Evolutionary conservation across 169 alveolate species (phyloP), one percentile per base, ranked within the genome.

Genomic region (Plasmodium knowlesi): DNA sequence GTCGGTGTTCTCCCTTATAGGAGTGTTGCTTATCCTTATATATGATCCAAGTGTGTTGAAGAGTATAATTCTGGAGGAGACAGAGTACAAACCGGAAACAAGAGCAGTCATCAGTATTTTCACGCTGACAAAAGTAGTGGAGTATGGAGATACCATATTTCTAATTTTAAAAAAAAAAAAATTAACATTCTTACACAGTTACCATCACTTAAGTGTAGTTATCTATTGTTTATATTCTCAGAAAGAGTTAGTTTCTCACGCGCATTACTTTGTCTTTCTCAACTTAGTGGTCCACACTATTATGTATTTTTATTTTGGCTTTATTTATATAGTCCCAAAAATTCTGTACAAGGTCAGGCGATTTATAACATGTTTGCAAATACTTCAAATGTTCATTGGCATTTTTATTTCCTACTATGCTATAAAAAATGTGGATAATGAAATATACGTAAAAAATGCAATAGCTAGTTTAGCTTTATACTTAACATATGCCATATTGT

Each of bases 181-280:
- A 30, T 92, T 96, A 70, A 82, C 96, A 14, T 96, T 96, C 57
- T 84, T 96, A 54, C 97, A 96, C 81, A 61, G 84, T 37, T 96
- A 95, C 79, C 97, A 96, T 81, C 97, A 96, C 83, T 85, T 95
- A 83, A 95, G 95, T 72, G 97, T 96, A 54, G 92, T 95, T 1
- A 82, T 96, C 2, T 96, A 96, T 73, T 95, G 97, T 93, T 88
- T 95, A 94, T 95, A 95, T 14, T 96, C 97, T 19, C 96, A 95
- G 83, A 90, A 73, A 16, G 93, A 84, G 28, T 88, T 92, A 50
- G 96, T 94, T 16, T 92, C 95, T n/a, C 93, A 94, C 78, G 97
- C 96, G 46, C 97, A 95, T 84, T 84, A 92, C 78, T 96, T 96
- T 84, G 97, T 92, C 50, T 46, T 94, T 72, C 92, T 96, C 46